Percentiles rank a stretch among this genome's conserved stretches.
These are phyloP conservation scores for Aspergillus carbonarius DNA, from an alignment of 2,329 filamentous ascomycete species.

Conservation along the genomic window DNA sequence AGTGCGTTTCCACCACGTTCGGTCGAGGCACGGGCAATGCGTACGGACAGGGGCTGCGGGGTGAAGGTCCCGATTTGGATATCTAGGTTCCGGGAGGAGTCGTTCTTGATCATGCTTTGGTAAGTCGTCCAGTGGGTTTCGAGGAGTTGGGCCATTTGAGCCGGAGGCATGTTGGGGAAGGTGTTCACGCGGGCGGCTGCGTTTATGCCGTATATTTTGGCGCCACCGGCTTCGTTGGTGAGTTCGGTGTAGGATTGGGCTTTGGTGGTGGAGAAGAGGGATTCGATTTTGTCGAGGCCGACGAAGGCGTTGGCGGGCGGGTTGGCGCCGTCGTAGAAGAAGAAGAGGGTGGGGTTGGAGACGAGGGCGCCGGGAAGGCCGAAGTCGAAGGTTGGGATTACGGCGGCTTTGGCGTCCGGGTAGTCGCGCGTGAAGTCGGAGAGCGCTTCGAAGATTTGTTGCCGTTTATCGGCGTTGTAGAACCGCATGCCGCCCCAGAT, in stretches of 20 bases:
- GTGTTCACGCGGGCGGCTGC: constrained; percentile 11
- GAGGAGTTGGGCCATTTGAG: constrained; percentile 1
- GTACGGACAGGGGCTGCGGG: constrained; percentile 8
- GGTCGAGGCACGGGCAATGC: constrained; percentile 3
- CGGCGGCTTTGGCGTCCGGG: constrained; percentile 11
- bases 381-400: constrained; percentile 13
- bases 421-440: constrained; percentile 8
- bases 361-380: constrained; percentile 3
- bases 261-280: constrained; percentile 6
- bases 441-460: constrained; percentile 6
- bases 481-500: constrained; percentile 10
- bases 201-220: constrained; percentile 11
- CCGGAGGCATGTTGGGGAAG: constrained; percentile 9
- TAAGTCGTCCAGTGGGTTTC: constrained; percentile 8
- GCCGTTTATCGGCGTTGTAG: constrained; percentile 1
- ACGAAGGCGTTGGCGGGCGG: constrained; percentile 8
- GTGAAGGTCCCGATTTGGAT: constrained; percentile 10
- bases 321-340: constrained; percentile 13
- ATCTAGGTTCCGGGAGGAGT: background rate
- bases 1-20: constrained; percentile 8
- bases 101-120: constrained; percentile 8
- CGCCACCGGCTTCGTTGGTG: constrained; percentile 10
- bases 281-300: constrained; percentile 7
- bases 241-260: constrained; percentile 7
- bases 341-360: constrained; percentile 11